Conservation (phyloP, 352 stramenopile species). For the Aphanomyces invadans region DNA sequence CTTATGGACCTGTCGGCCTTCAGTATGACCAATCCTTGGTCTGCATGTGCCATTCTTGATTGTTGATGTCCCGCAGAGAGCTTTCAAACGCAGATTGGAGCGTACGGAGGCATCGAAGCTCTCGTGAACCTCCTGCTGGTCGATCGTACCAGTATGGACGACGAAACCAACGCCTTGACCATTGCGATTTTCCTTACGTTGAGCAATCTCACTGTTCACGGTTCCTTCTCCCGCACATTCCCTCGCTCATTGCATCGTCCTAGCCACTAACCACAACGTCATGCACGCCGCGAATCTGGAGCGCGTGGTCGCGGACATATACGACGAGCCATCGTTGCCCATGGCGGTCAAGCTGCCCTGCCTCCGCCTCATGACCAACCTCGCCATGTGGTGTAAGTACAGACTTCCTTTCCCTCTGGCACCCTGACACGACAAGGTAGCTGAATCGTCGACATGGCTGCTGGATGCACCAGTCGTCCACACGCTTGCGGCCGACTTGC, state of each 20-base stretch:
- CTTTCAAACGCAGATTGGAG: slow-evolving; percentile 18
- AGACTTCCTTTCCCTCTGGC: background rate
- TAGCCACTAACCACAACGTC: slow-evolving; percentile 18
- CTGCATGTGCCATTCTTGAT: background rate
- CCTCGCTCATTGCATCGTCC: background rate
- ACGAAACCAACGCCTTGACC: background rate
- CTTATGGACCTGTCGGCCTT: slow-evolving; percentile 8
- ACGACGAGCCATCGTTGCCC: background rate
- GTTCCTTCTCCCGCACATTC: too few relatives aligned
- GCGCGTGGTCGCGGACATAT: background rate
- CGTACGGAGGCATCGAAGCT: background rate
- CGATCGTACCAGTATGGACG: background rate
- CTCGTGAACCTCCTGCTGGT: background rate
- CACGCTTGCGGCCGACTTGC: background rate
- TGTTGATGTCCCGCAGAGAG: slow-evolving; percentile 5
- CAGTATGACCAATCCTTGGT: background rate
- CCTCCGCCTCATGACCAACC: slow-evolving; percentile 11
- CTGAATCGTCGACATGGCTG: background rate
- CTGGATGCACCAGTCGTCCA: background rate
- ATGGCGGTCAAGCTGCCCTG: background rate
- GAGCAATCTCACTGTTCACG: slow-evolving; percentile 10
- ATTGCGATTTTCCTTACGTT: background rate
- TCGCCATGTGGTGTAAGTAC: slow-evolving; percentile 20
- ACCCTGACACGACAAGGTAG: background rate
- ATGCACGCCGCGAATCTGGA: background rate